Percentiles rank a stretch among this genome's conserved stretches.
phyloP scores from a whole-genome alignment of 257 asterid species.

The Perilla frutescens region DNA sequence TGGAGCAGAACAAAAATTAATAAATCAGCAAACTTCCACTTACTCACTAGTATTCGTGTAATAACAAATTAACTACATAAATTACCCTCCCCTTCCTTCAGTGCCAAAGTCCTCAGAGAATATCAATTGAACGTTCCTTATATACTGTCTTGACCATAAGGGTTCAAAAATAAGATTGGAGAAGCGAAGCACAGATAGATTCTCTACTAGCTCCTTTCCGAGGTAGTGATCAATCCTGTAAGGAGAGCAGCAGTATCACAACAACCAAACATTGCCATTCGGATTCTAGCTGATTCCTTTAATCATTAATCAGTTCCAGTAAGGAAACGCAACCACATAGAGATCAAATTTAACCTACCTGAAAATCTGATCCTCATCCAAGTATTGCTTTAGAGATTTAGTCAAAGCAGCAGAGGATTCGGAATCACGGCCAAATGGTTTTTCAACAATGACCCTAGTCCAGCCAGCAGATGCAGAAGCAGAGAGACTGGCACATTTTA shows the following conservation, averaged over 20 bases:
- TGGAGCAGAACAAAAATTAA: conserved; percentile 39
- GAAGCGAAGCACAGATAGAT: conserved; percentile 93
- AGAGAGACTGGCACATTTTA: conserved; percentile 84
- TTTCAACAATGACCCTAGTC: conserved; percentile 97
- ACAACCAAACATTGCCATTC: not conserved
- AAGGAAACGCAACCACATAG: not conserved
- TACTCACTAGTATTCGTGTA: conserved; percentile 4
- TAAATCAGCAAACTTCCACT: conserved; percentile 13
- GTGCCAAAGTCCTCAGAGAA: conserved; percentile 98
- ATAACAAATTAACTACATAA: conserved; percentile 29
- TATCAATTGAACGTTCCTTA: conserved; percentile 87
- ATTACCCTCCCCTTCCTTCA: conserved; percentile 98
- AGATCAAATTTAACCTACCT: conserved; percentile 46
- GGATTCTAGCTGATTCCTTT: not conserved
- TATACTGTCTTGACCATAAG: conserved; percentile 95
- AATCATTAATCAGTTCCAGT: not conserved
- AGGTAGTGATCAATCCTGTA: conserved; percentile 97
- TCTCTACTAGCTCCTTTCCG: conserved; percentile 97
- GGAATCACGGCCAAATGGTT: conserved; percentile 96
- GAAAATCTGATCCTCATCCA: conserved; percentile 91
- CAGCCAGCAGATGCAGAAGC: conserved; percentile 87
- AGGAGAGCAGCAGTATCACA: not conserved
- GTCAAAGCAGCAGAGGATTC: conserved; percentile 97
- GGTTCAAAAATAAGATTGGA: conserved; percentile 95
- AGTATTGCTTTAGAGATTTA: conserved; percentile 74